Conservation (phyloP, 2,329 filamentous ascomycete genomes). For the Tolypocladium paradoxum region DNA sequence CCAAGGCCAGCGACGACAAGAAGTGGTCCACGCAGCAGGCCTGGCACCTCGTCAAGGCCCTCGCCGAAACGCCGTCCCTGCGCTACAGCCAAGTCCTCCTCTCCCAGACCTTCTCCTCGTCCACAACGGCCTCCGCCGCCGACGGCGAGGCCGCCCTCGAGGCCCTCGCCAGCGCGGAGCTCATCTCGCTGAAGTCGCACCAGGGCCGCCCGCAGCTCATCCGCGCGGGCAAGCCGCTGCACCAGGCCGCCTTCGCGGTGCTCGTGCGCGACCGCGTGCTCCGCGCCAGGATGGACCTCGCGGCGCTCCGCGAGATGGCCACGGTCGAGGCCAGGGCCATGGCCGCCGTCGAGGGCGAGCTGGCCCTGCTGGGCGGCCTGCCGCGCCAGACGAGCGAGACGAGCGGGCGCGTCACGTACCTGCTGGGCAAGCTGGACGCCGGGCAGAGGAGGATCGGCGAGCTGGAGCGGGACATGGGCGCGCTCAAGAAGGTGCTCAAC, state of each 20-base stretch:
- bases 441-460: constrained; percentile 64
- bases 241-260: constrained; percentile 68
- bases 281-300: constrained; percentile 61
- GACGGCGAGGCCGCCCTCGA: constrained; percentile 68
- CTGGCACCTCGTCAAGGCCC: constrained; percentile 74
- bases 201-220: constrained; percentile 72
- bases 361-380: constrained; percentile 58
- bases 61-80: constrained; percentile 57
- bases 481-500: constrained; percentile 54
- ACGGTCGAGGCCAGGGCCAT: constrained; percentile 65
- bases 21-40: constrained; percentile 79
- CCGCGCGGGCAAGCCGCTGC: constrained; percentile 75
- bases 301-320: constrained; percentile 56
- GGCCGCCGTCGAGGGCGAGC: constrained; percentile 68
- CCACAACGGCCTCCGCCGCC: constrained; percentile 32
- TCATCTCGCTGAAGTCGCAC: constrained; percentile 63
- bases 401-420: constrained; percentile 54
- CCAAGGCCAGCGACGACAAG: constrained; percentile 38
- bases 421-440: constrained; percentile 61
- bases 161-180: constrained; percentile 71
- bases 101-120: constrained; percentile 59
- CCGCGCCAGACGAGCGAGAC: constrained; percentile 62
- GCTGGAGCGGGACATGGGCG: constrained; percentile 62
- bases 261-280: constrained; percentile 64
- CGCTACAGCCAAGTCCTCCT: constrained; percentile 82